These are phyloP conservation scores for Penicillium herquei DNA, from an alignment of 495 filamentous ascomycete species.

Conservation along the genomic window DNA sequence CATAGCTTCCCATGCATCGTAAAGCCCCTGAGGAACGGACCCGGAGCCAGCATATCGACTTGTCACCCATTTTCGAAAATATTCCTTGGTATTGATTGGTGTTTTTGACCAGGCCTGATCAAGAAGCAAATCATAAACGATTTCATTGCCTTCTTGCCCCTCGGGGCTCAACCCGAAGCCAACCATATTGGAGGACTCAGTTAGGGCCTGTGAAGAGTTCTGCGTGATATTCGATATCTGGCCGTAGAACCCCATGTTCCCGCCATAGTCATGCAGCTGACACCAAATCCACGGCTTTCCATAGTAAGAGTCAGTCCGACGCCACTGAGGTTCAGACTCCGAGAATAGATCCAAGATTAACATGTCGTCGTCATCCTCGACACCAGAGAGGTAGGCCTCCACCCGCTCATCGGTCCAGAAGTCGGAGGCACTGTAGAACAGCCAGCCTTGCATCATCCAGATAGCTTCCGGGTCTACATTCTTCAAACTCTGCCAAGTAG, in stretches of 20 bases:
- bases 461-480: slow-evolving; percentile 46
- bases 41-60: slow-evolving; percentile 40
- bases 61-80: slow-evolving; percentile 49
- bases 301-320: slow-evolving; percentile 48
- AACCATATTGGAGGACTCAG: slow-evolving; percentile 36
- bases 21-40: slow-evolving; percentile 33
- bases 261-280: slow-evolving; percentile 50
- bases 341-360: slow-evolving; percentile 53
- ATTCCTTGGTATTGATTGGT: slow-evolving; percentile 43
- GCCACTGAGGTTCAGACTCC: slow-evolving; percentile 51
- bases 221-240: slow-evolving; percentile 50
- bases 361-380: slow-evolving; percentile 45
- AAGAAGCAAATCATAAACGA: slow-evolving; percentile 51
- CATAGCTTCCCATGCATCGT: slow-evolving; percentile 48
- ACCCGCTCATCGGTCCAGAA: slow-evolving; percentile 53
- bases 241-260: slow-evolving; percentile 51
- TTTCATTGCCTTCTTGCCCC: slow-evolving; percentile 56
- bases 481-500: slow-evolving; percentile 47
- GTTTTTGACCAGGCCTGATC: slow-evolving; percentile 48
- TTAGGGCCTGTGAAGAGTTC: slow-evolving; percentile 44
- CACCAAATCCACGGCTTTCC: slow-evolving; percentile 57
- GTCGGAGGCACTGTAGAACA: slow-evolving; percentile 41
- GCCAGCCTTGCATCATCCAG: slow-evolving; percentile 58
- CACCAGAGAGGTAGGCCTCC: slow-evolving; percentile 49
- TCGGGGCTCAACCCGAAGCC: slow-evolving; percentile 50